Evolutionary conservation across 2,329 filamentous ascomycete species (phyloP).

Genomic region (Tolypocladium cylindrosporum): DNA sequence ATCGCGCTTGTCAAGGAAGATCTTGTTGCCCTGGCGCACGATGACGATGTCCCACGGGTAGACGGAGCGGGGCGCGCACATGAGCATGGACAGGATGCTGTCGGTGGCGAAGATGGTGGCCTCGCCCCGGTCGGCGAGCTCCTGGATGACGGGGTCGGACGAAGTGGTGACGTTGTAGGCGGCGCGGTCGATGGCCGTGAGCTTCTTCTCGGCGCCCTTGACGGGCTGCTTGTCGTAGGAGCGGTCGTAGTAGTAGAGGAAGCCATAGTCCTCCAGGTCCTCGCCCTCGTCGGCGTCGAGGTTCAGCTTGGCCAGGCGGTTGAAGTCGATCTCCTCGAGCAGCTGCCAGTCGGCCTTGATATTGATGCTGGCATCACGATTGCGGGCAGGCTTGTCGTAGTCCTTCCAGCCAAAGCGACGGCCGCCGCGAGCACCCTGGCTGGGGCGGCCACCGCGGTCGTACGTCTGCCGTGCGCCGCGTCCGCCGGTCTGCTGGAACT

Average conservation of each 20-base stretch:
- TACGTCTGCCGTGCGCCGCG: constrained; percentile 60
- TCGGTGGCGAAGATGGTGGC: constrained; percentile 96
- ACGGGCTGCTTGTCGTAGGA: constrained; percentile 88
- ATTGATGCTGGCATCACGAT: constrained; percentile 91
- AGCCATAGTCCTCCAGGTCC: constrained; percentile 90
- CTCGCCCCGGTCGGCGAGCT: constrained; percentile 90
- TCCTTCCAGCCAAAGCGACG: constrained; percentile 97
- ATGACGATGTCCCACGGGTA: constrained; percentile 99
- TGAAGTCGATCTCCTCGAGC: constrained; percentile 98
- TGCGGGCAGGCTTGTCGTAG: constrained; percentile 94
- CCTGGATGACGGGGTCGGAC: constrained; percentile 91
- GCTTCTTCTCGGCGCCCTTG: constrained; percentile 78
- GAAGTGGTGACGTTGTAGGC: constrained; percentile 98
- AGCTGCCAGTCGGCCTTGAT: constrained; percentile 94
- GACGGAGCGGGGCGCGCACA: constrained; percentile 93
- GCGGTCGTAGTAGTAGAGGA: constrained; percentile 97
- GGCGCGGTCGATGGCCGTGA: constrained; percentile 82
- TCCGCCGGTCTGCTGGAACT: constrained; percentile 63
- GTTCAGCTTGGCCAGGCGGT: constrained; percentile 88
- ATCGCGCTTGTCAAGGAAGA: constrained; percentile 98
- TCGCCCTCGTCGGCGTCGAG: constrained; percentile 91
- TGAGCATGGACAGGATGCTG: constrained; percentile 96
- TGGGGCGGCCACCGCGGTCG: constrained; percentile 62
- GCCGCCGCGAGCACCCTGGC: constrained; percentile 59
- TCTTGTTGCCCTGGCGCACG: constrained; percentile 83